phyloP scores from a whole-genome alignment of 192 early-diverging fungal species.

The Phlyctochytrium arcticum region DNA sequence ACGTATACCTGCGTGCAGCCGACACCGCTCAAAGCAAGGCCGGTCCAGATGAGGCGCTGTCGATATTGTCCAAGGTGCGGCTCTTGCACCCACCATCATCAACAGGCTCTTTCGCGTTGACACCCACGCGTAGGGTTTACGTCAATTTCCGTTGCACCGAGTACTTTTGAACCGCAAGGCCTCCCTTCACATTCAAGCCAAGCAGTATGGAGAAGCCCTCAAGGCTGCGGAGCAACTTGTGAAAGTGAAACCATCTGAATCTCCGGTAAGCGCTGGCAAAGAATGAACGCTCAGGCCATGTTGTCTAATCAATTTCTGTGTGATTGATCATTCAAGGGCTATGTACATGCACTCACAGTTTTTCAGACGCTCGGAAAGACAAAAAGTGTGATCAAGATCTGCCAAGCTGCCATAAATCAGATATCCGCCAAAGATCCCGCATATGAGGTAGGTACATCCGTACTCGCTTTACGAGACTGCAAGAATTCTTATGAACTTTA shows the following conservation, averaged over 20 bases:
- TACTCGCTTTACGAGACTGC: neutral
- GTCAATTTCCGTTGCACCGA: too few relatives aligned
- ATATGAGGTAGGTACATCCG: neutral
- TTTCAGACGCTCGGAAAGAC: neutral
- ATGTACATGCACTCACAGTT: neutral
- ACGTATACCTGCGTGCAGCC: too few relatives aligned
- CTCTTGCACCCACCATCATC: too few relatives aligned
- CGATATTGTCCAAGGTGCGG: too few relatives aligned
- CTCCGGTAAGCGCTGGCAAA: neutral
- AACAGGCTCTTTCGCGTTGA: too few relatives aligned
- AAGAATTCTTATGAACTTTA: neutral
- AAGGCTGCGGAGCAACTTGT: constrained; percentile 1
- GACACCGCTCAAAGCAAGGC: too few relatives aligned
- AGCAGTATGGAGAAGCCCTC: neutral
- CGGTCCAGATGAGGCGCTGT: too few relatives aligned
- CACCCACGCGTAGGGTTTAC: too few relatives aligned
- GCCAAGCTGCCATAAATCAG: constrained; percentile 3
- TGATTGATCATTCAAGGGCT: neutral
- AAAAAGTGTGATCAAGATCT: neutral
- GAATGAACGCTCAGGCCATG: too few relatives aligned
- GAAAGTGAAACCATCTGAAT: neutral
- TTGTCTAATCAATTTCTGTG: too few relatives aligned
- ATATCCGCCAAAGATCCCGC: neutral
- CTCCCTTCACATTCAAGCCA: too few relatives aligned
- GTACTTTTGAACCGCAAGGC: too few relatives aligned